Base-by-base conservation (phyloP, 371 early-diverging fungal genomes). In the Mortierella sp. region DNA sequence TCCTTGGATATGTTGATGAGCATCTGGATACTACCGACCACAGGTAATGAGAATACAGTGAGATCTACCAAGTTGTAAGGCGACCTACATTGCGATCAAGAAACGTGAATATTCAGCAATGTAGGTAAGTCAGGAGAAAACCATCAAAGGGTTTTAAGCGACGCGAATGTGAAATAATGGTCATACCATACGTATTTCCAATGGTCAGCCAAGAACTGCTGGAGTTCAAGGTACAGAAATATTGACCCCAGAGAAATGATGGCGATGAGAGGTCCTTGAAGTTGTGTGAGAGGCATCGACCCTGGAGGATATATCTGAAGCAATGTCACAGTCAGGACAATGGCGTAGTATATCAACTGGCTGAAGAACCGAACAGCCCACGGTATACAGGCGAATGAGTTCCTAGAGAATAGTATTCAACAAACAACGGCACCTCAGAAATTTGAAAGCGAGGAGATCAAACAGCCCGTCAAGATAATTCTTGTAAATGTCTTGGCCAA, bases 161-260 rank as follows among this genome's bases (percentile, higher is more conserved):
- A n/a, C n/a, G n/a, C n/a, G n/a, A n/a, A n/a, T n/a, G n/a, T 39
- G 21, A 52, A 23, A 37, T 19, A 39, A 52, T 8, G 28, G 2
- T 31, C 19, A 37, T 60, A 60, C 60, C 44, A 43, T 17, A 66
- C 8, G 19, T 66, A 66, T 11, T 41, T 47, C 54, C 42, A 11
- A 5, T 39, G 42, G 43, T 44, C 54, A 3, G 54, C 37, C 46
- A 60, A 24, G n/a, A 67, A 60, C 19, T 60, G 68, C 32, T 50
- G 58, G 11, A 67, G 21, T 28, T 67, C 68, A 2, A 67, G 56
- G 23, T 53, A 60, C 0, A 67, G 31, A 21, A 67, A 60, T 2
- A 67, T 41, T 15, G 23, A 17, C 1, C 54, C 53, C 27, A 60
- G 6, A 9, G 27, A 41, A 23, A 67, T 43, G 7, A 67, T 60